Evolutionary conservation across 305 asterid genomes (phyloP), one percentile per base, ranked within the genome.

Genomic region (Rubia balearica): DNA sequence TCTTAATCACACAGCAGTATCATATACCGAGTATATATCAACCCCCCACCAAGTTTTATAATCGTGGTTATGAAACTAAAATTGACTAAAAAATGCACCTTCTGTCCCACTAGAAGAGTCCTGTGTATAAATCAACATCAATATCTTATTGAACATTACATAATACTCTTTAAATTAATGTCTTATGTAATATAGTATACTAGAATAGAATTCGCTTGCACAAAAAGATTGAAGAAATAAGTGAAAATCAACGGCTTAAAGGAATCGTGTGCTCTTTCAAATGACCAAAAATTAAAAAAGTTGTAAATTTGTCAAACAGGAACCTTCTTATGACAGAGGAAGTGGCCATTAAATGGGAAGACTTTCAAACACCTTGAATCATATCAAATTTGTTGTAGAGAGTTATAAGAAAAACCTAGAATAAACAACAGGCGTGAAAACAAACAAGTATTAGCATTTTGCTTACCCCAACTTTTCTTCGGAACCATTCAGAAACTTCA

Each of bases 401-500:
- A 38, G 41, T 22, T n/a, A 6, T 0, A 17, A n/a, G 5, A 6
- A 13, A 16, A n/a, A 64, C 30, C 33, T 40, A 17, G 27, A 13
- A 42, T 24, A 72, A 13, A 61, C 14, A 69, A 49, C 56, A 74
- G 61, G 48, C 63, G 19, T 38, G 24, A 56, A 68, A 48, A 27
- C 30, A 63, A 51, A 71, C 16, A 10, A 51, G 22, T 51, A 16
- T 5, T 36, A 43, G 51, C 27, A 69, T 45, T 61, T 66, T 71
- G 55, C 70, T 85, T 84, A 91, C 93, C 89, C 74, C 67, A 71
- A 73, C 72, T 73, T 64, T 71, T 76, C 74, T 61, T 76, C 69
- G 33, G 86, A 76, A 78, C 84, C 70, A 65, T 71, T 75, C 73
- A 83, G 83, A 76, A 85, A 82, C 70, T 77, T 83, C 81, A 79